These are phyloP conservation scores for Iberis amara DNA, from an alignment of 441 rosid species.

Conservation along the genomic window DNA sequence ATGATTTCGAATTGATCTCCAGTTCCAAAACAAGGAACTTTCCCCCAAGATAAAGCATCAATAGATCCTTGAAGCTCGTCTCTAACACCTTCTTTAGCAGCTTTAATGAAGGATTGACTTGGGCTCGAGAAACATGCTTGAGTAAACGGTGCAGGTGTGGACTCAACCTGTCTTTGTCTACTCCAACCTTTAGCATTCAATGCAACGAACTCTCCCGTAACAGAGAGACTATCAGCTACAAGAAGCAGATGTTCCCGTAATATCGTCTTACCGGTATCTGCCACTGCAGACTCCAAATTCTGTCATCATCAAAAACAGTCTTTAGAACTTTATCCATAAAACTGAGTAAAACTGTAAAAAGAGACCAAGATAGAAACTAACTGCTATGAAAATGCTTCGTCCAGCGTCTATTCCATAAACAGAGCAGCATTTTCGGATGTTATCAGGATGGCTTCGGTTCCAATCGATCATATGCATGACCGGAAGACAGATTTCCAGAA, in stretches of 20 bases:
- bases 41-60: constrained; percentile 92
- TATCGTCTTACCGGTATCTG: constrained; percentile 77
- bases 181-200: constrained; percentile 72
- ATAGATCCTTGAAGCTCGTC: constrained; percentile 80
- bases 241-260: constrained; percentile 70
- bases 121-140: constrained; percentile 96
- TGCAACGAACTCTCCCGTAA: constrained; percentile 86
- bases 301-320: constrained; percentile 25
- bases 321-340: constrained; percentile 4
- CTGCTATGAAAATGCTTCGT: constrained; percentile 64
- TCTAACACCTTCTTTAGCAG: constrained; percentile 71
- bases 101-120: constrained; percentile 72
- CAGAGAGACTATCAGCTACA: constrained; percentile 65
- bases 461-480: constrained; percentile 80
- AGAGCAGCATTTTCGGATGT: constrained; percentile 59
- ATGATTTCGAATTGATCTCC: constrained; percentile 75
- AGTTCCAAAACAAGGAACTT: constrained; percentile 64
- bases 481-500: constrained; percentile 59
- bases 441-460: constrained; percentile 91
- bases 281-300: constrained; percentile 70
- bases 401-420: constrained; percentile 83
- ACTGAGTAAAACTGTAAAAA: constrained; percentile 4
- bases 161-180: constrained; percentile 57
- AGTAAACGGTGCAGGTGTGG: constrained; percentile 64
- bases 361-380: constrained; percentile 28